phyloP scores from a whole-genome alignment of 495 filamentous ascomycete genomes.

The Lichenothelia convexa region DNA sequence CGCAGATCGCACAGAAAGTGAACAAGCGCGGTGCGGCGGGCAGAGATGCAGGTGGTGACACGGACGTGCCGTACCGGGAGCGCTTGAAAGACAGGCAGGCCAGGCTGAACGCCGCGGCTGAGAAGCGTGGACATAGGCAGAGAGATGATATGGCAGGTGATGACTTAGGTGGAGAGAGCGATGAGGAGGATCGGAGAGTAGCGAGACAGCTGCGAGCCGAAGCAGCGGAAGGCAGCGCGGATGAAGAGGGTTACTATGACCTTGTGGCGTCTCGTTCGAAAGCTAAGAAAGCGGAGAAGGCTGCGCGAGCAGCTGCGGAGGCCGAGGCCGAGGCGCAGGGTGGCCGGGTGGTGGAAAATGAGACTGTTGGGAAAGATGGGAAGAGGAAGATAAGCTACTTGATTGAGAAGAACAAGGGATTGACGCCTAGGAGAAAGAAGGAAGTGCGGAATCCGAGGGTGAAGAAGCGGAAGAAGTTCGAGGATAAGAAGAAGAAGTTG shows the following conservation, averaged over 20 bases:
- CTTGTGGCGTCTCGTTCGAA: slow-evolving; percentile 54
- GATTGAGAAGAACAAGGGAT: slow-evolving; percentile 94
- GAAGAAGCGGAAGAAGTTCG: slow-evolving; percentile 91
- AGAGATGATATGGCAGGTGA: slow-evolving; percentile 41
- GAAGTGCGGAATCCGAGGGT: slow-evolving; percentile 85
- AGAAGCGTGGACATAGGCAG: slow-evolving; percentile 53
- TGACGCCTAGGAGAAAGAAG: slow-evolving; percentile 78
- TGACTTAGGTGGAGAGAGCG: slow-evolving; percentile 35
- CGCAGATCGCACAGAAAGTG: slow-evolving; percentile 80
- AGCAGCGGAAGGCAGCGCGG: slow-evolving; percentile 20
- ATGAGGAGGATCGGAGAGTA: slow-evolving; percentile 41
- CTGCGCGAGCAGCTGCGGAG: slow-evolving; percentile 35
- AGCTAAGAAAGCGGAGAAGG: slow-evolving; percentile 56
- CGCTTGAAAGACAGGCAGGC: slow-evolving; percentile 67
- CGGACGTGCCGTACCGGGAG: slow-evolving; percentile 79
- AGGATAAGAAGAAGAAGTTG: slow-evolving; percentile 89
- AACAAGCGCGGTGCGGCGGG: slow-evolving; percentile 70
- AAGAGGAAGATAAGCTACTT: slow-evolving; percentile 79
- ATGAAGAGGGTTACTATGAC: slow-evolving; percentile 73
- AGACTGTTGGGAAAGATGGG: slow-evolving; percentile 49
- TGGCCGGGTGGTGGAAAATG: slow-evolving; percentile 40
- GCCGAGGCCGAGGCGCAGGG: slow-evolving; percentile 35
- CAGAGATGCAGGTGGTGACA: slow-evolving; percentile 73
- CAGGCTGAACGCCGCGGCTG: slow-evolving; percentile 70
- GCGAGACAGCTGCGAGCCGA: slow-evolving; percentile 28